These are phyloP conservation scores for Aspergillus mulundensis DNA, from an alignment of 495 filamentous ascomycete genomes.

Conservation along the genomic window DNA sequence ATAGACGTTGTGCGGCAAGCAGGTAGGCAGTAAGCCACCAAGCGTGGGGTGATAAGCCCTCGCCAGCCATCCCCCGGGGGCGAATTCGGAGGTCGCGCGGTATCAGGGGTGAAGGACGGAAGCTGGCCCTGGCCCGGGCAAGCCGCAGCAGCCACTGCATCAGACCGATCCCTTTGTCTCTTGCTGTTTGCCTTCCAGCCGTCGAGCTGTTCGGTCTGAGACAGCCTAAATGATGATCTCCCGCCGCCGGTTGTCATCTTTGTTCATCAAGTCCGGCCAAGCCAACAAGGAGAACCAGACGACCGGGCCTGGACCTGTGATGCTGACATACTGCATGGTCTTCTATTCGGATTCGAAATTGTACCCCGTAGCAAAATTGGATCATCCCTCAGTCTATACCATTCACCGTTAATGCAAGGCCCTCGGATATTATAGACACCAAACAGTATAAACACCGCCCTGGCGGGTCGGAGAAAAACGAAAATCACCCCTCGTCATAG, in stretches of 20 bases:
- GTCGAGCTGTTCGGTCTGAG: background rate
- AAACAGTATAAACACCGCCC: background rate
- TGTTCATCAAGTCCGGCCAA: background rate
- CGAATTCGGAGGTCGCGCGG: background rate
- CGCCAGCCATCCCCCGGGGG: background rate
- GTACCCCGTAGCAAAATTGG: background rate
- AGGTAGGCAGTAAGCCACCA: background rate
- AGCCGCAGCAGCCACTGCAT: background rate
- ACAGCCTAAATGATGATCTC: slow-evolving; percentile 21
- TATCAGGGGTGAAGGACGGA: background rate
- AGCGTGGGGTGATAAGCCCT: background rate
- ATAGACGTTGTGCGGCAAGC: background rate
- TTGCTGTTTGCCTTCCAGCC: slow-evolving; percentile 9
- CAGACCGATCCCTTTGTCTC: background rate
- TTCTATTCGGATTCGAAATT: background rate
- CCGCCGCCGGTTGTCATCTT: slow-evolving; percentile 10
- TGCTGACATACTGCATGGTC: background rate
- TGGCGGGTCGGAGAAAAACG: background rate
- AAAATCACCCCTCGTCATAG: slow-evolving; percentile 3
- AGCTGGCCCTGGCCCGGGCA: background rate
- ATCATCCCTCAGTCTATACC: background rate
- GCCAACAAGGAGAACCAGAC: background rate
- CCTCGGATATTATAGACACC: background rate
- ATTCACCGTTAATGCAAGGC: slow-evolving; percentile 4
- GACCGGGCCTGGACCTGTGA: background rate